Percentiles rank a stretch among this genome's conserved stretches.
These are phyloP conservation scores for Didymella sp. DNA, from an alignment of 2,329 filamentous ascomycete species.

Conservation along the genomic window DNA sequence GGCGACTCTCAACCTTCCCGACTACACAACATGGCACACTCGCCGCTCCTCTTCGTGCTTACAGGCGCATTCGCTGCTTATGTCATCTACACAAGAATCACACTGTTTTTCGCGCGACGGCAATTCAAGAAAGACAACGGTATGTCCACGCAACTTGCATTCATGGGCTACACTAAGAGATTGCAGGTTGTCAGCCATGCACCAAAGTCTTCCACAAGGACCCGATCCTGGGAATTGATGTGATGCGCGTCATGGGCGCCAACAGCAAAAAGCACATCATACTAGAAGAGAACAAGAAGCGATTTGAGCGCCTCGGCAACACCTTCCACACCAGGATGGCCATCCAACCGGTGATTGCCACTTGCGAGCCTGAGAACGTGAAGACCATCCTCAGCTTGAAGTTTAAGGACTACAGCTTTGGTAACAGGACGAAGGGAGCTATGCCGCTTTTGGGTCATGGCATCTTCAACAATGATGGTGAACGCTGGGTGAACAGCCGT, in stretches of 20 bases:
- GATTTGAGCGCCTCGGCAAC: slow-evolving; percentile 36
- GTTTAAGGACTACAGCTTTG: slow-evolving; percentile 57
- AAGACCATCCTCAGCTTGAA: slow-evolving; percentile 55
- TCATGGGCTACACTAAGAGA: not conserved
- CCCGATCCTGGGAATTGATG: slow-evolving; percentile 61
- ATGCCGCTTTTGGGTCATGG: slow-evolving; percentile 53
- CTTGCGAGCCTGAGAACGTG: slow-evolving; percentile 57
- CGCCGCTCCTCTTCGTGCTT: slow-evolving; percentile 39
- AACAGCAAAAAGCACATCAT: slow-evolving; percentile 44
- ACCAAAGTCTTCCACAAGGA: slow-evolving; percentile 60
- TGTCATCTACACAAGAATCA: slow-evolving; percentile 43
- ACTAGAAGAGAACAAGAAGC: slow-evolving; percentile 31
- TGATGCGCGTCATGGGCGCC: slow-evolving; percentile 52
- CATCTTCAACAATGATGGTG: slow-evolving; percentile 57
- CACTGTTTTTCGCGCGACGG: slow-evolving; percentile 47
- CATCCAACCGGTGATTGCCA: slow-evolving; percentile 47
- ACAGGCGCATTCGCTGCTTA: slow-evolving; percentile 45
- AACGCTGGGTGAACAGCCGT: slow-evolving; percentile 49
- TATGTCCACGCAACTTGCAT: not conserved
- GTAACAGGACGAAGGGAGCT: slow-evolving; percentile 46
- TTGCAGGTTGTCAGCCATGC: slow-evolving; percentile 55
- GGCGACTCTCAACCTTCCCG: not conserved
- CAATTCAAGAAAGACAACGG: slow-evolving; percentile 52
- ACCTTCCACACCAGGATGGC: slow-evolving; percentile 53
- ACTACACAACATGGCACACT: slow-evolving; percentile 29